Base-by-base conservation (phyloP, 441 rosid genomes). In the Arabidopsis lyrata region DNA sequence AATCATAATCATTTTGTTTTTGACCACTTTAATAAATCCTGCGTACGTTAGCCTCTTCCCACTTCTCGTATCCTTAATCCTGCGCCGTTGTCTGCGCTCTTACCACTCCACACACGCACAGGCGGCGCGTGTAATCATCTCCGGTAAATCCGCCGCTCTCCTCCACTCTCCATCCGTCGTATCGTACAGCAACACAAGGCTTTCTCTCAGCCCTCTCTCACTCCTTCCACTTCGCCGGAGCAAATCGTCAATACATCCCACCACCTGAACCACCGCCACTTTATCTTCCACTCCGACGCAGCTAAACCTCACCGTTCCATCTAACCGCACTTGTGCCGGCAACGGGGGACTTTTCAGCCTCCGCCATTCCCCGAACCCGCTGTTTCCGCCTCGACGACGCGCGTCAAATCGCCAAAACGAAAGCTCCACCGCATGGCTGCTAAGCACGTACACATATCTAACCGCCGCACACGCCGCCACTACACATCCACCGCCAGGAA, bases 401-500 rank as follows among this genome's bases (percentile, higher is more conserved):
- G 74, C 98, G 68, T 88, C 84, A 81, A 89, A 88, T 36, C 90
- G 60, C 98, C 96, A 93, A 47, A 91, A 93, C 1, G 98, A 87
- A 5, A 91, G 88, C 84, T 91, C 97, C 72, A 91, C 94, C 44
- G 95, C 96, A 56, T 93, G 96, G 63, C 95, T 93, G 0, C 91
- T 86, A 11, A 93, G 70, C 15, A 91, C 80, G 18, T 89, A 91
- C 4, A 93, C 69, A 49, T 69, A 68, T 6, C 92, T 92, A 3
- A 47, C 78, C 9, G 88, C 83, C 0, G 93, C 90, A 41, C 98
- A 91, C 0, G 97, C 97, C 14, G 92, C 96, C 57, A 91, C 92
- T 12, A 87, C 97, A 73, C 97, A 91, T 5, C 98, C 98, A 2
- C 97, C 97, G 3, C 92, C 90, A 0, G 97, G 97, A 9, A 93